Conservation (phyloP, 2,329 filamentous ascomycete species). For the Waltergamsia citrina region DNA sequence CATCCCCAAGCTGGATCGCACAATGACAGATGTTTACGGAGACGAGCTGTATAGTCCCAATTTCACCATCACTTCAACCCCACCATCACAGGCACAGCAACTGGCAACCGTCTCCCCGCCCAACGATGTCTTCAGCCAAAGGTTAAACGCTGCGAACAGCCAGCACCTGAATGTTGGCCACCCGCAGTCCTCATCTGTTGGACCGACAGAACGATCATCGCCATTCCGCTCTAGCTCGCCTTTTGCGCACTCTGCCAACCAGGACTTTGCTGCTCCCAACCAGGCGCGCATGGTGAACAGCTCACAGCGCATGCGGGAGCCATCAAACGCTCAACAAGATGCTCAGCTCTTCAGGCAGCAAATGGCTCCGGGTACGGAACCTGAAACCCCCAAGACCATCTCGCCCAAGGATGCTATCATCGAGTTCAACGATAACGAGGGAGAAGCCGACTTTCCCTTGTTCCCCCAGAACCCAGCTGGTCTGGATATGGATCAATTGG, state of each 20-base stretch:
- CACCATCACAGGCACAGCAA: slow-evolving; percentile 33
- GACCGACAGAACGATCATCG: slow-evolving; percentile 46
- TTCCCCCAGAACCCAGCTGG: slow-evolving; percentile 54
- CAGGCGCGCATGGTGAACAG: slow-evolving; percentile 30
- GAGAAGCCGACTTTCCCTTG: slow-evolving; percentile 60
- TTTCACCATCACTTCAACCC: slow-evolving; percentile 48
- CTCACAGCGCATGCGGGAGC: slow-evolving; percentile 50
- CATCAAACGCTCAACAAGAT: slow-evolving; percentile 51
- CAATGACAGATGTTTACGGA: slow-evolving; percentile 75
- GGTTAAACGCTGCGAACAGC: slow-evolving; percentile 70
- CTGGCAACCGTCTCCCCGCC: slow-evolving; percentile 32
- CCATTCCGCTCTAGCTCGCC: slow-evolving; percentile 71
- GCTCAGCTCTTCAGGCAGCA: slow-evolving; percentile 34
- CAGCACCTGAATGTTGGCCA: slow-evolving; percentile 55
- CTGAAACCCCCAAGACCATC: slow-evolving; percentile 67
- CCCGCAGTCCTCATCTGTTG: slow-evolving; percentile 43
- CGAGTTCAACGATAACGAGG: slow-evolving; percentile 71
- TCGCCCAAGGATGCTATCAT: slow-evolving; percentile 88
- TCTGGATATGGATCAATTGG: slow-evolving; percentile 30
- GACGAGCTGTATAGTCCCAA: slow-evolving; percentile 78
- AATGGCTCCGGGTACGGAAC: slow-evolving; percentile 26
- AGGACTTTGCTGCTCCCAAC: slow-evolving; percentile 29
- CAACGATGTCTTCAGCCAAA: slow-evolving; percentile 61
- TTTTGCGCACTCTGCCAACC: slow-evolving; percentile 35
- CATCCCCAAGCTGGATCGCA: slow-evolving; percentile 71